Base-by-base conservation (phyloP, 345 rosid genomes). In the Aquilaria sinensis region DNA sequence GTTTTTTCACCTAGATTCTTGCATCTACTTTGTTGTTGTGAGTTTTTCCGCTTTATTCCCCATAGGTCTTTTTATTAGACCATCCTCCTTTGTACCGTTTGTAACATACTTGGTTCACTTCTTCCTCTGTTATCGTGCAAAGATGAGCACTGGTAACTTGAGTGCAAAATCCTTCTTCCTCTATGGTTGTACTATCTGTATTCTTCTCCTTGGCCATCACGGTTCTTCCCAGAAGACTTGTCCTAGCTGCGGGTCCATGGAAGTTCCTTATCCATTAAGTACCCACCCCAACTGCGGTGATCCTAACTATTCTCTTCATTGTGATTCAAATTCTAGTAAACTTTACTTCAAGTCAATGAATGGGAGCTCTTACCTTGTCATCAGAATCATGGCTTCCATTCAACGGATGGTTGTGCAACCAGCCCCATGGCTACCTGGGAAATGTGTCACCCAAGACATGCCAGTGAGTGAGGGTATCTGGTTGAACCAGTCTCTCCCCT, bases 251-350 rank as follows among this genome's bases (percentile, higher is more conserved):
- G 86, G 89, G n/a, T 51, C 72, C 51, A 53, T 69, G 2, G 54
- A 70, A 14, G 72, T 84, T 45, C 83, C 86, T n/a, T 84, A 84
- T 59, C 86, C 90, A 31, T 73, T 84, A 5, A 84, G 90, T 77
- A 84, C 86, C 14, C 56, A 58, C 41, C 74, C 84, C 41, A n/a
- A 47, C 31, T 84, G 89, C 23, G 89, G 89, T 31, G 76, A 84
- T 45, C 81, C 78, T 1, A 32, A 68, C 47, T 85, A 85, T 49
- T 72, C 71, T 58, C 71, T 85, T 50, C 83, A 68, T 5, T 82
- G 87, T 32, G 84, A 82, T 52, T 33, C 66, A 1, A 55, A 13
- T 10, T 51, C 81, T 15, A 67, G 63, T 9, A 69, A 78, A n/a
- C 91, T 82, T 13, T 83, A 69, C 75, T 77, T 82, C 16, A 73